Evolutionary conservation across 2,329 filamentous ascomycete species (phyloP).

Genomic region (Stagonosporopsis rhizophila): DNA sequence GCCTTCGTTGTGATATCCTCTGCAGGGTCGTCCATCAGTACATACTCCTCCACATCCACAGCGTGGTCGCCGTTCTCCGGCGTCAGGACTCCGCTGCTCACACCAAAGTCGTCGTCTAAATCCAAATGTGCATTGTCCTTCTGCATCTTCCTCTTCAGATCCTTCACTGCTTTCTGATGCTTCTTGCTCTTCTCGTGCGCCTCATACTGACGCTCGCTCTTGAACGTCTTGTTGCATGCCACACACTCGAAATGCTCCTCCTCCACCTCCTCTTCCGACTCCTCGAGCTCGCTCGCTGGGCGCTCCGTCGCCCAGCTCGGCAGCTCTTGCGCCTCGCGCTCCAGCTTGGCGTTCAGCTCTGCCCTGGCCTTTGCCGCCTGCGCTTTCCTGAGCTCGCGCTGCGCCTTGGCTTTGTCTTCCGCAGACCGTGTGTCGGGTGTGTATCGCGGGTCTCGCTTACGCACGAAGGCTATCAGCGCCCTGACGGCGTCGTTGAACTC

Average conservation of each 20-base stretch:
- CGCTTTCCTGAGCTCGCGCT: conserved; percentile 79
- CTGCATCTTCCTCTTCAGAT: conserved; percentile 81
- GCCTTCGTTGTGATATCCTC: conserved; percentile 28
- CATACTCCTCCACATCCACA: conserved; percentile 32
- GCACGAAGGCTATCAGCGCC: conserved; percentile 84
- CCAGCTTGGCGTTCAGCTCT: conserved; percentile 77
- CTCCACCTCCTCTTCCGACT: conserved; percentile 56
- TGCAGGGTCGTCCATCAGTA: conserved; percentile 21
- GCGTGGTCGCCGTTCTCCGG: conserved; percentile 35
- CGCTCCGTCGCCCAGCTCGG: conserved; percentile 77
- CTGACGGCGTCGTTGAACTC: conserved; percentile 94
- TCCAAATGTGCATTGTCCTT: conserved; percentile 73
- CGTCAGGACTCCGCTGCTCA: conserved; percentile 43
- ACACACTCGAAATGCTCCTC: conserved; percentile 67
- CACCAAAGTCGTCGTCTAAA: conserved; percentile 49
- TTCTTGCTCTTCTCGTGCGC: conserved; percentile 97
- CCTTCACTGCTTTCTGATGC: conserved; percentile 84
- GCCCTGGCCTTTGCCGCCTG: conserved; percentile 85
- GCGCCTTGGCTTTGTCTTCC: conserved; percentile 76
- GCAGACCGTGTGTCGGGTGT: conserved; percentile 78
- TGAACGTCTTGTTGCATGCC: conserved; percentile 72
- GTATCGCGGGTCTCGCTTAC: conserved; percentile 89
- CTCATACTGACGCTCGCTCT: conserved; percentile 91
- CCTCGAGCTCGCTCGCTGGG: conserved; percentile 61
- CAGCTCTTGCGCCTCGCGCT: conserved; percentile 67